Base-by-base conservation (phyloP, 768 basidiomycete species). In the Leucocoprinus leucothites region DNA sequence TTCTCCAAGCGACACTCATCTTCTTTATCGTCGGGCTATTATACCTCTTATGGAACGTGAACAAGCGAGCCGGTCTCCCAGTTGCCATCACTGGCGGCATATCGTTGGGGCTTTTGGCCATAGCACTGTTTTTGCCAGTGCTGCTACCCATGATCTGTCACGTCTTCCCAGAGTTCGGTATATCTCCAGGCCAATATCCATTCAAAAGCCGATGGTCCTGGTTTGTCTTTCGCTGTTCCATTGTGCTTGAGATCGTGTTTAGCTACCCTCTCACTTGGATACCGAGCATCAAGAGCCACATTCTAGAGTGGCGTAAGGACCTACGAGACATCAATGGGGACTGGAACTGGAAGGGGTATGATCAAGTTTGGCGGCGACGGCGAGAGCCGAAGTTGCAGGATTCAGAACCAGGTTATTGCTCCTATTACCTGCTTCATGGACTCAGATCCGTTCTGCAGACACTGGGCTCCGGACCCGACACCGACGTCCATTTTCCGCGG, bases 1-100 rank as follows among this genome's bases (percentile, higher is more conserved):
- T 36, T 3, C 42, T 57, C 21, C 56, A 57, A 51, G 56, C 31
- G 11, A 40, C 56, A 18, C 40, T 57, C 28, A 42, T 57, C 41
- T 42, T 57, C 24, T 57, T 57, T 36, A 25, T 35, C 3, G 43
- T 45, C 34, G 56, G 56, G 22, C 22, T 57, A 19, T 7, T 50
- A 21, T 38, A 13, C 16, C 38, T 38, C 9, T 38, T 38, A n/a
- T 38, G 38, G 38, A 8, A 38, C 38, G 9, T 9, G 11, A 38
- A 38, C 16, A 8, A 8, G 38, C 7, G 16, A 11, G 38, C 38
- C 14, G 38, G 11, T n/a, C 16, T 38, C 4, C 38, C 38, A n/a
- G 38, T 38, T 8, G 38, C 38, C 14, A 38, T 38, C 4, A 13
- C 16, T 3, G 16, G 38, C 14, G 38, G 38, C 9, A 38, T 38